Conservation (phyloP, 2,329 filamentous ascomycete genomes). For the Trichophyton verrucosum region DNA sequence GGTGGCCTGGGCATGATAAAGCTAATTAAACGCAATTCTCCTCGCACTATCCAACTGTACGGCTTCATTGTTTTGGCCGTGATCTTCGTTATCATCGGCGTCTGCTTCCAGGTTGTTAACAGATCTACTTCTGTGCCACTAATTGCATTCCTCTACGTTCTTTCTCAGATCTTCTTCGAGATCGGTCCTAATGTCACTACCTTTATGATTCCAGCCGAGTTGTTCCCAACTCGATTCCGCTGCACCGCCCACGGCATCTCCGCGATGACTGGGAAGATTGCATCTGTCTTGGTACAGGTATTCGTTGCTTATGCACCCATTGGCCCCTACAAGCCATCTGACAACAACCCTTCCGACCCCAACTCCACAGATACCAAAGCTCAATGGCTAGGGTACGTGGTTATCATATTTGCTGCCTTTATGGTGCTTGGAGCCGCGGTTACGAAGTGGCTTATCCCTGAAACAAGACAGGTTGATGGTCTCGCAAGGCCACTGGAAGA, state of each 20-base stretch:
- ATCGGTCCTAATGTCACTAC: conserved; percentile 3
- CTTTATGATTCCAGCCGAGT: conserved; percentile 39
- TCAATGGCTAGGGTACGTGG: conserved; percentile 9
- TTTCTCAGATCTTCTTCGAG: conserved; percentile 2
- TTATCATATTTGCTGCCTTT: conserved; percentile 13
- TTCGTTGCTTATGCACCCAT: neutral
- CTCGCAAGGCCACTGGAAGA: conserved; percentile 14
- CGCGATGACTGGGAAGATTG: conserved; percentile 44
- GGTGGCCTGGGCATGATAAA: conserved; percentile 13
- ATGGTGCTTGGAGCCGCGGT: conserved; percentile 11
- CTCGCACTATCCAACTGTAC: conserved; percentile 7
- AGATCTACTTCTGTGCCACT: neutral
- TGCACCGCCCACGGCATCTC: conserved; percentile 48
- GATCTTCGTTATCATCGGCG: conserved; percentile 1
- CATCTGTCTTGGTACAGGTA: conserved; percentile 34
- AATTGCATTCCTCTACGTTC: conserved; percentile 2
- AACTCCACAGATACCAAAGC: neutral
- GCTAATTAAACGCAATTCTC: conserved; percentile 12
- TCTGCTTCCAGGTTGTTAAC: conserved; percentile 2
- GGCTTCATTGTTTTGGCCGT: conserved; percentile 3
- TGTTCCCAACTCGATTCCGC: conserved; percentile 46
- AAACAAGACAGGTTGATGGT: conserved; percentile 8
- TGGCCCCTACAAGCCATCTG: neutral
- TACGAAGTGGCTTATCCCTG: conserved; percentile 12
- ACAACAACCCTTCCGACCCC: neutral